Percentiles rank a stretch among this genome's conserved stretches.
phyloP scores from a whole-genome alignment of 768 basidiomycete genomes.

The Daedaleopsis nitida region DNA sequence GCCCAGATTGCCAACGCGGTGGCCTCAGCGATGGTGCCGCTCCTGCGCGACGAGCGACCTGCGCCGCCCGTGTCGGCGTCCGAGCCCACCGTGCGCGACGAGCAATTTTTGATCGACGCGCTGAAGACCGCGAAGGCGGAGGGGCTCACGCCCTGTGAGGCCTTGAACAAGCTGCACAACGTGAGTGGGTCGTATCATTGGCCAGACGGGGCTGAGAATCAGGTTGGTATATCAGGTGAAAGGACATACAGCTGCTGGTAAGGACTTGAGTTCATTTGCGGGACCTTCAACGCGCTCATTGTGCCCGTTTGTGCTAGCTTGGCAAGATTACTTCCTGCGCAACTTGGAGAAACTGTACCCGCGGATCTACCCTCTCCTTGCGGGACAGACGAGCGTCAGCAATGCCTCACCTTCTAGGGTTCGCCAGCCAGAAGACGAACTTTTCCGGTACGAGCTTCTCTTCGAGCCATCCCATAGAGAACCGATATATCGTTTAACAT shows the following conservation, averaged over 20 bases:
- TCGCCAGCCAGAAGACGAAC: too few relatives aligned
- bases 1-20: not conserved
- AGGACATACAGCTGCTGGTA: not conserved
- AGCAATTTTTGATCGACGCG: not conserved
- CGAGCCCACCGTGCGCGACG: not conserved
- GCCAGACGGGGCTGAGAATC: not conserved
- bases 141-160: not conserved
- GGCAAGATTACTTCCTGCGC: not conserved
- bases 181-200: not conserved
- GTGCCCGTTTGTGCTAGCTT: not conserved
- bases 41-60: not conserved
- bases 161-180: not conserved
- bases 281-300: not conserved
- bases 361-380: not conserved
- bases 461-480: not conserved
- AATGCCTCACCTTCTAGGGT: not conserved
- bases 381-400: not conserved
- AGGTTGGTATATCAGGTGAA: not conserved
- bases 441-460: not conserved
- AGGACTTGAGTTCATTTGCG: not conserved
- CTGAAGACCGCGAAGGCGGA: not conserved
- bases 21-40: not conserved
- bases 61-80: not conserved
- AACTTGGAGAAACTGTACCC: not conserved
- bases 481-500: too few relatives aligned